Base-by-base conservation (phyloP, 352 stramenopile genomes). In the Phytophthora syringae region DNA sequence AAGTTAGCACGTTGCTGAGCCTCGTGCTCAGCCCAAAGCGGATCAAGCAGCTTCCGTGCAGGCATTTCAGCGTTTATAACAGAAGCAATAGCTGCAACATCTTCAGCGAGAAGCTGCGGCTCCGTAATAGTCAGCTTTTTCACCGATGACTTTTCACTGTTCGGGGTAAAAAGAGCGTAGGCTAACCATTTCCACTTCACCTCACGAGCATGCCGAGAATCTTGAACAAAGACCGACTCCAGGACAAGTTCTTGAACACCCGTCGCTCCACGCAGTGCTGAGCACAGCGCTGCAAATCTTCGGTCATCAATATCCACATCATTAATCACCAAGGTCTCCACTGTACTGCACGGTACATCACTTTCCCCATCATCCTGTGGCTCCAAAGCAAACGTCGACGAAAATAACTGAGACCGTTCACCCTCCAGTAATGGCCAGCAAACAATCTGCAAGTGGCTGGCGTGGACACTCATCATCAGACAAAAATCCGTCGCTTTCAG, bases 401-500 rank as follows among this genome's bases (percentile, higher is more conserved):
- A 58, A 15, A 69, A 54, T 25, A 69, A 34, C 9, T 27, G 44
- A 44, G 28, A 34, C 7, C 52, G 21, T 6, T 45, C 20, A 20
- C 61, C 61, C 61, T 3, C 61, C 61, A 10, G 37, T 43, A 36
- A 74, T 51, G 24, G 66, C 36, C 34, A 70, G 49, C 9, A 76
- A 45, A 52, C 68, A 80, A 24, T 62, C 60, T 11, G 60, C 68
- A 5, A 80, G 53, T 3, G 69, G 64, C 25, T 73, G 68, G 13
- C 71, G 55, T 1, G 67, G 67, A 30, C 72, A 80, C 40, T 80
- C 68, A 28, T 70, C 56, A 34, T 77, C 64, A 2, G 62, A 52
- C 24, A 77, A 45, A 44, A 77, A 77, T 77, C 69, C 15, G 72
- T 67, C n/a, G 64, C 67, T 10, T 61, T 69, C 0, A 80, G 50